These are phyloP conservation scores for Ambrosia artemisiifolia DNA, from an alignment of 129 eudicot species.

Conservation along the genomic window DNA sequence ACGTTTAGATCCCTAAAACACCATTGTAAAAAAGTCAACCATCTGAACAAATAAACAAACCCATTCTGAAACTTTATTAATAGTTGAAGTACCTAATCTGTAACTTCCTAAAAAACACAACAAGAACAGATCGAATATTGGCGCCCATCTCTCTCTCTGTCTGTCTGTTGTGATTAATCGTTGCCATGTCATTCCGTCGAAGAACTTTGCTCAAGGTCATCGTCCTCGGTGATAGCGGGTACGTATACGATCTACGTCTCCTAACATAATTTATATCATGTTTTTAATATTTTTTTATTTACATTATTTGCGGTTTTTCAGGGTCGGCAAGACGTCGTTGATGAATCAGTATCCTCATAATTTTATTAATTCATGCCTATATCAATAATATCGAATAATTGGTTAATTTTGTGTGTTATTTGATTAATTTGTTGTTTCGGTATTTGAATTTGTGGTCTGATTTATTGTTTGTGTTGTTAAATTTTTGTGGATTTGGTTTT, in stretches of 20 bases:
- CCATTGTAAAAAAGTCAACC: not conserved
- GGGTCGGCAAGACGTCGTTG: conserved; percentile 87
- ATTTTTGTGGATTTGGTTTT: not conserved
- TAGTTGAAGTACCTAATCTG: not conserved
- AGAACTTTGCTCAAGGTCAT: conserved; percentile 83
- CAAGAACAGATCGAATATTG: conserved; percentile 13
- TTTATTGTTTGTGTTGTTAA: not conserved
- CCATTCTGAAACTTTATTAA: not conserved
- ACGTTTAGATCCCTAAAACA: no score
- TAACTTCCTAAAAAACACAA: not conserved
- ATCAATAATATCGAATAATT: no score
- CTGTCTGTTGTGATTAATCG: not conserved
- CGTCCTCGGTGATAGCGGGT: conserved; percentile 92
- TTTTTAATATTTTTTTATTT: not conserved
- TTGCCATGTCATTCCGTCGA: conserved; percentile 53
- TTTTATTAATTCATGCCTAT: no score
- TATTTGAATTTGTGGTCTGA: not conserved
- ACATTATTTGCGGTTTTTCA: conserved; percentile 20
- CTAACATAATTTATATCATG: no score
- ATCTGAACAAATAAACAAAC: not conserved
- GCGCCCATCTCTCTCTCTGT: conserved; percentile 10
- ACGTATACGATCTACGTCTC: conserved; percentile 29
- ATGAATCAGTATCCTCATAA: conserved; percentile 85
- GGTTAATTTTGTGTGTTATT: not conserved
- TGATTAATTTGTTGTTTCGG: not conserved